phyloP scores from a whole-genome alignment of 1,284 basidiomycete genomes.

The Rhizoctonia solani region DNA sequence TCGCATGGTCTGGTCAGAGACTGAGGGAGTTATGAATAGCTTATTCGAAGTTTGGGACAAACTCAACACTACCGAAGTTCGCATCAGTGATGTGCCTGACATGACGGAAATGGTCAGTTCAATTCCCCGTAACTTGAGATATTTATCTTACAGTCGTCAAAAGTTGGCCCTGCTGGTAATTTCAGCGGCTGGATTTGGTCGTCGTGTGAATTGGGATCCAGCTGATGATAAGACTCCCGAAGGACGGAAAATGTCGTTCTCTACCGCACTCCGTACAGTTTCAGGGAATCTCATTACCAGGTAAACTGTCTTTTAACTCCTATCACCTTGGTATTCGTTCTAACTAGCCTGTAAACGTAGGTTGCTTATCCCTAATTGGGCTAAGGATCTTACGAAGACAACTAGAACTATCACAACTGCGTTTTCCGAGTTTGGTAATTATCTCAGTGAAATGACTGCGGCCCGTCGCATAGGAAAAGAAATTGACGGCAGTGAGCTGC shows the following conservation, averaged over 20 bases:
- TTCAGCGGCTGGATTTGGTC: constrained; percentile 18
- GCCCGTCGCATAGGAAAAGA: neutral
- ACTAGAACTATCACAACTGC: constrained; percentile 5
- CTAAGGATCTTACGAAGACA: neutral
- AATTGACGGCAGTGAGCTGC: neutral
- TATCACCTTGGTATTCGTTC: neutral
- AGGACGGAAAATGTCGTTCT: constrained; percentile 7
- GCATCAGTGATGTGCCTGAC: neutral
- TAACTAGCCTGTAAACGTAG: neutral
- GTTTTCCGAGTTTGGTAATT: constrained; percentile 10
- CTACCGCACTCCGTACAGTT: neutral
- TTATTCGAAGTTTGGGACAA: constrained; percentile 16
- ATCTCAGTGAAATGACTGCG: constrained; percentile 3
- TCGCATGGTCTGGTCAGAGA: constrained; percentile 12
- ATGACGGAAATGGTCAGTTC: constrained; percentile 9
- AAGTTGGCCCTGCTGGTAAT: constrained; percentile 21
- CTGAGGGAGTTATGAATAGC: neutral
- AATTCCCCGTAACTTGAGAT: neutral
- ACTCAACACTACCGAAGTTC: neutral
- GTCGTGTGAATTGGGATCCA: neutral
- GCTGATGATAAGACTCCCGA: neutral
- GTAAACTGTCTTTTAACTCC: neutral
- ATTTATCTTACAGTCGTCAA: neutral
- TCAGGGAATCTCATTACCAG: neutral
- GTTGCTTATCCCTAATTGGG: constrained; percentile 1